phyloP scores from a whole-genome alignment of 2,329 filamentous ascomycete species.

The Diaporthe citriasiana region DNA sequence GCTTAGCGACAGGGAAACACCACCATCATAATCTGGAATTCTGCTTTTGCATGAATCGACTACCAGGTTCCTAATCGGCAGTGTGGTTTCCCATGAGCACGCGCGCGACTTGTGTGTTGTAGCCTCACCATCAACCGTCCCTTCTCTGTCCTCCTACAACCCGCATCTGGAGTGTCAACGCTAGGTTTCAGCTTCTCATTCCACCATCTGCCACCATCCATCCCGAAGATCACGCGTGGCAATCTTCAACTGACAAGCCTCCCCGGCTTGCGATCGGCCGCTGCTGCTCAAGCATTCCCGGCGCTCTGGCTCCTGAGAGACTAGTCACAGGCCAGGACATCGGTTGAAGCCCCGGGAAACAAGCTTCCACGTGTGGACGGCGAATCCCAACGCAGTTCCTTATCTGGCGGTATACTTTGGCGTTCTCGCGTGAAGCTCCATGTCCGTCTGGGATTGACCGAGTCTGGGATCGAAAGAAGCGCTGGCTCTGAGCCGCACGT shows the following conservation, averaged over 20 bases:
- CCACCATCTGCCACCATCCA: neutral
- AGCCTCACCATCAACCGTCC: constrained; percentile 14
- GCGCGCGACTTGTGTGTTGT: constrained; percentile 13
- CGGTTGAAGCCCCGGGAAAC: constrained; percentile 36
- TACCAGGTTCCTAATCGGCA: constrained; percentile 19
- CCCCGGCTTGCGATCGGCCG: constrained; percentile 15
- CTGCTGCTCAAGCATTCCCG: constrained; percentile 9
- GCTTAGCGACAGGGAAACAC: constrained; percentile 15
- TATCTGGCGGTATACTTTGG: constrained; percentile 40
- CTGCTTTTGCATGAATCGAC: constrained; percentile 30
- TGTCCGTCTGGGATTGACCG: constrained; percentile 45
- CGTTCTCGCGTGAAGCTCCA: constrained; percentile 43
- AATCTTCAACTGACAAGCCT: constrained; percentile 18
- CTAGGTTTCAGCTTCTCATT: constrained; percentile 31
- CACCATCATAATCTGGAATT: constrained; percentile 26
- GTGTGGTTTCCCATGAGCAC: constrained; percentile 29
- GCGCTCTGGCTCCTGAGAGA: constrained; percentile 27
- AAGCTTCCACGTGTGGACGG: constrained; percentile 23
- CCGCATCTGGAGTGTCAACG: constrained; percentile 12
- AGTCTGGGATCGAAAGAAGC: constrained; percentile 42
- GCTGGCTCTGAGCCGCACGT: constrained; percentile 16
- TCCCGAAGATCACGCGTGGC: constrained; percentile 14
- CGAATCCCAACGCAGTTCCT: constrained; percentile 44
- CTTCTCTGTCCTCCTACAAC: constrained; percentile 8
- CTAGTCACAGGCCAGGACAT: constrained; percentile 24